Base-by-base conservation (phyloP, 176 grass and related monocot genomes). In the Panicum miliaceum region DNA sequence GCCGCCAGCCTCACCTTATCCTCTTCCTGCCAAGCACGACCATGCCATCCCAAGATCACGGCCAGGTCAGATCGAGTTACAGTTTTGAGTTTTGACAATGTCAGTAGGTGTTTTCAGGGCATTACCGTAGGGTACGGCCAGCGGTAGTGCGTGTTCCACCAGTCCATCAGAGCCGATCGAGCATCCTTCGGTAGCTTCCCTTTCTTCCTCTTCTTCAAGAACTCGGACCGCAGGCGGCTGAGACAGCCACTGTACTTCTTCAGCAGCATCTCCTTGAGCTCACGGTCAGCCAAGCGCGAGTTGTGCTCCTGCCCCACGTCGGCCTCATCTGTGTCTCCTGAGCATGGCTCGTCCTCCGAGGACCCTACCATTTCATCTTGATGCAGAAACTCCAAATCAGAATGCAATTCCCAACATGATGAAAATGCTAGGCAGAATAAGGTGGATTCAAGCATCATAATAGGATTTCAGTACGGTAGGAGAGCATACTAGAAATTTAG, bases 121-220 rank as follows among this genome's bases (percentile, higher is more conserved):
- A 51, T 75, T 90, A 99, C 97, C 64, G 93, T 99, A 0, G 93
- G 97, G 41, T 99, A 99, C 0, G 97, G 97, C 97, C 97, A 99
- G 61, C 93, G 88, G 71, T 94, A 99, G 38, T 99, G 97, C 0
- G 93, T 88, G 78, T 80, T 94, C 97, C 97, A 99, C 97, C 97
- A 99, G 25, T 99, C 93, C 51, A 99, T 85, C 6, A 99, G 90
- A 0, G 86, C 77, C 7, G 72, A 87, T 14, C 97, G 77, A 0
- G 93, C 97, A 3, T 96, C 97, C 74, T 95, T 95, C 0, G 97
- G 97, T 8, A 99, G 91, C 75, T 99, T 99, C 61, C 97, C 97
- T 87, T 99, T 99, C 89, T 96, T 99, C 70, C 97, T 87, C 84
- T 99, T 99, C 91, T 99, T 99, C 84, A 91, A 69, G 86, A 96